Percentiles rank a stretch among this genome's conserved stretches.
phyloP scores from a whole-genome alignment of 2,329 filamentous ascomycete genomes.

The Byssothecium circinans region DNA sequence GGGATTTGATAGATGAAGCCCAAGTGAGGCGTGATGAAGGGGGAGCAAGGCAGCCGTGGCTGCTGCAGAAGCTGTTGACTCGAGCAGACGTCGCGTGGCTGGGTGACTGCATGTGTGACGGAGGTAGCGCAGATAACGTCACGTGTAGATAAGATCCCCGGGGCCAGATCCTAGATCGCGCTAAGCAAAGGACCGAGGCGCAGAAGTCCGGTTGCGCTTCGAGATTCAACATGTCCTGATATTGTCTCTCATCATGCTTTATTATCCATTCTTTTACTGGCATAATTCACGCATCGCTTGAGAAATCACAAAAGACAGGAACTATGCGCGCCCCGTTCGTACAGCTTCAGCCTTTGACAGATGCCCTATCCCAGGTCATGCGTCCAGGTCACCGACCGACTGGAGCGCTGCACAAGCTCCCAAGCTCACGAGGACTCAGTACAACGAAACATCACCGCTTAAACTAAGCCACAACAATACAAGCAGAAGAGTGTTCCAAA shows the following conservation, averaged over 20 bases:
- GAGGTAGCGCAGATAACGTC: slow-evolving; percentile 9
- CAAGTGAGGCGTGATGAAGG: slow-evolving; percentile 3
- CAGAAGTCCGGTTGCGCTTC: no score
- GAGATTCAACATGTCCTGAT: neutral
- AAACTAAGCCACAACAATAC: no score
- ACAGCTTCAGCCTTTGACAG: neutral
- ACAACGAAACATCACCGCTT: no score
- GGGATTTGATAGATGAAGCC: slow-evolving; percentile 7
- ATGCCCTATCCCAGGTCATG: neutral
- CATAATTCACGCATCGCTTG: no score
- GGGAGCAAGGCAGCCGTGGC: slow-evolving; percentile 21
- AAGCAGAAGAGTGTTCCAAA: no score
- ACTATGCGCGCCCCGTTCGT: neutral
- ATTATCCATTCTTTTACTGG: neutral
- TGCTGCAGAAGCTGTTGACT: slow-evolving; percentile 7
- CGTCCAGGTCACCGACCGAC: slow-evolving; percentile 3
- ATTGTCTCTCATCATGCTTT: neutral
- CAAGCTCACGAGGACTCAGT: no score
- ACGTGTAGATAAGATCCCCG: slow-evolving; percentile 9
- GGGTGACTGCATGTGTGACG: slow-evolving; percentile 2
- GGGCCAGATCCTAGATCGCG: neutral
- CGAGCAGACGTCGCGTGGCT: slow-evolving; percentile 12
- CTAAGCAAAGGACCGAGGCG: neutral
- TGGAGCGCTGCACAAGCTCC: neutral
- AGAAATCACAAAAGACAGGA: neutral